A percentile compares a stretch with the other conserved stretches of the same genome.
Conservation (phyloP, 768 basidiomycete genomes). For the Rhizopogon vulgaris region DNA sequence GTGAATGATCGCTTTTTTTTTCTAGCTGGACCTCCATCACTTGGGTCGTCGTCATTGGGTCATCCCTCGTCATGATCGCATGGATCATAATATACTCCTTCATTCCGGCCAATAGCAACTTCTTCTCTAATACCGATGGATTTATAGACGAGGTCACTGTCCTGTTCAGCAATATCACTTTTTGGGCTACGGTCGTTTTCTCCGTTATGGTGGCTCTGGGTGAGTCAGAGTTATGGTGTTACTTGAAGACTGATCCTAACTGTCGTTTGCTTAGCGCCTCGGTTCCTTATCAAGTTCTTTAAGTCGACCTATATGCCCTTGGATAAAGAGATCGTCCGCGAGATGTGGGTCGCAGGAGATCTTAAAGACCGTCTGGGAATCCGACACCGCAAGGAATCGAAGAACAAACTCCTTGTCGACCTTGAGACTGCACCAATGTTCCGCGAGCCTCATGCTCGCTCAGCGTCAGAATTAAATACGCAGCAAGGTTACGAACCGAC, state of each 20-base stretch:
- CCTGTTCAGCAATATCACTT: conserved; percentile 72
- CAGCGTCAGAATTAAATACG: conserved; percentile 53
- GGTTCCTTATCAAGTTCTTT: conserved; percentile 73
- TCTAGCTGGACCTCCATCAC: conserved; percentile 77
- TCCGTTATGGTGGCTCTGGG: conserved; percentile 68
- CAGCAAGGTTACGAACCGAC: conserved; percentile 43
- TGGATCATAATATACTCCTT: conserved; percentile 89
- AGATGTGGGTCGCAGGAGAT: conserved; percentile 83
- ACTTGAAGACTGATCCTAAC: conserved; percentile 6
- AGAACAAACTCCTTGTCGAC: conserved; percentile 29
- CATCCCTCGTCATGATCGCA: conserved; percentile 73
- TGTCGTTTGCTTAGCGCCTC: conserved; percentile 52
- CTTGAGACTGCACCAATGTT: conserved; percentile 73
- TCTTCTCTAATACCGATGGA: conserved; percentile 65
- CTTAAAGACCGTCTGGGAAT: conserved; percentile 79
- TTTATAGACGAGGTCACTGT: conserved; percentile 70
- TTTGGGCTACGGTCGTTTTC: conserved; percentile 78
- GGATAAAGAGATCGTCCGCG: conserved; percentile 88
- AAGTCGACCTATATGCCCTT: conserved; percentile 66
- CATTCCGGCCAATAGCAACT: conserved; percentile 64
- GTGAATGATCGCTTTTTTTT: conserved; percentile 3
- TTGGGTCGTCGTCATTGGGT: conserved; percentile 76
- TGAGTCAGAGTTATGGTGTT: conserved; percentile 26
- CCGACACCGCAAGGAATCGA: conserved; percentile 51
- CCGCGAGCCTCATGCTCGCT: conserved; percentile 54